These are phyloP conservation scores for Austropuccinia psidii DNA, from an alignment of 1,284 basidiomycete genomes.

Conservation along the genomic window DNA sequence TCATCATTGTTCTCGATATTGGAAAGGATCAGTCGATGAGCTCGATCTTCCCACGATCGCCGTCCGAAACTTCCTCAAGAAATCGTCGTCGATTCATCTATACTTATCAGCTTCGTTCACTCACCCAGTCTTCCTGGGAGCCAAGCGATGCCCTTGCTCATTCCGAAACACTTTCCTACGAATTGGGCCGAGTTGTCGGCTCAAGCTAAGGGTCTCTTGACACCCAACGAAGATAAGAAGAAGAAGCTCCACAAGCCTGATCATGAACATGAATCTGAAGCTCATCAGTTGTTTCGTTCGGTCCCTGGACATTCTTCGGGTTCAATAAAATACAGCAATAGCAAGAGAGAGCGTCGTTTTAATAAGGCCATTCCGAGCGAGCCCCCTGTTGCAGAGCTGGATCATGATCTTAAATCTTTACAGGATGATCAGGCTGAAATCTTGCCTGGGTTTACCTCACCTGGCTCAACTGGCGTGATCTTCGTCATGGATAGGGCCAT, in stretches of 20 bases:
- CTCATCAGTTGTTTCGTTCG: constrained; percentile 29
- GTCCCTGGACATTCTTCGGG: constrained; percentile 8
- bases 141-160: constrained; percentile 3
- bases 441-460: constrained; percentile 23
- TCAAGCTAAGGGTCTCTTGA: constrained; percentile 18
- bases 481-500: constrained; percentile 29
- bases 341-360: neutral
- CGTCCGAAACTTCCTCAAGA: too few relatives aligned
- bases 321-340: neutral
- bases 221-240: constrained; percentile 19
- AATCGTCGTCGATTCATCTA: too few relatives aligned
- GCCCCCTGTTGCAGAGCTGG: neutral
- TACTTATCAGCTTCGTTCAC: too few relatives aligned
- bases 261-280: constrained; percentile 20
- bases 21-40: too few relatives aligned
- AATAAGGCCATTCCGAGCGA: neutral
- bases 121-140: too few relatives aligned
- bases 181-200: constrained; percentile 27
- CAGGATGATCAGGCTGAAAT: constrained; percentile 6
- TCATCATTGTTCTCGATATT: too few relatives aligned
- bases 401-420: neutral
- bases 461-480: constrained; percentile 26
- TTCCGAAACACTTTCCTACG: constrained; percentile 21
- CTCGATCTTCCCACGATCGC: too few relatives aligned
- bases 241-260: neutral